Percentiles rank a stretch among this genome's conserved stretches.
These are phyloP conservation scores for Dalbergia cultrata DNA, from an alignment of 306 rosid genomes.

Conservation along the genomic window DNA sequence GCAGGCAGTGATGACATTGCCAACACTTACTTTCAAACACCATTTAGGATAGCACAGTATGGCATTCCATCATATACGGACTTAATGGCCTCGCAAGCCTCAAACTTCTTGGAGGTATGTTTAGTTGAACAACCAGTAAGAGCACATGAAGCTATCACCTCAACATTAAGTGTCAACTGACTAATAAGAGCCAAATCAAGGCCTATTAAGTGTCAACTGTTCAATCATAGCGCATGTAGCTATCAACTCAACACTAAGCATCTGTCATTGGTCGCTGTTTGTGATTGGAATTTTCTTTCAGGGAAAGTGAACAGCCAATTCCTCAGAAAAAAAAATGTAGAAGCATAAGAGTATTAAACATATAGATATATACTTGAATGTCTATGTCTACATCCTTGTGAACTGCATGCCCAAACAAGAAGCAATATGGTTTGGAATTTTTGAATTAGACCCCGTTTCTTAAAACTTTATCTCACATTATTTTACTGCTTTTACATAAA, in stretches of 20 bases:
- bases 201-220: neutral
- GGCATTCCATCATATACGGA: conserved; percentile 64
- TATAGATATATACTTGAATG: neutral
- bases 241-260: neutral
- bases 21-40: conserved; percentile 59
- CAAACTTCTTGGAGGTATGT: conserved; percentile 61
- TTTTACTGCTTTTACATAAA: neutral
- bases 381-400: neutral
- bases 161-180: neutral
- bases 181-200: neutral
- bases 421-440: neutral
- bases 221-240: neutral
- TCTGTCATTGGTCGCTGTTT: neutral
- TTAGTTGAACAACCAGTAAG: neutral
- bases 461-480: neutral
- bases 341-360: neutral
- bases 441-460: neutral
- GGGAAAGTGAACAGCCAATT: too few species aligned
- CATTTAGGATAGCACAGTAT: conserved; percentile 51
- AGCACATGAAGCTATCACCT: too few species aligned
- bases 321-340: too few species aligned
- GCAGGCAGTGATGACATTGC: conserved; percentile 75
- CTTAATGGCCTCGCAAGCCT: conserved; percentile 64
- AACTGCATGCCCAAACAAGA: neutral
- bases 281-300: neutral